Evolutionary conservation across 352 stramenopile genomes (phyloP), one percentile per base, ranked within the genome.

Genomic region (Blastocystis sp.): DNA sequence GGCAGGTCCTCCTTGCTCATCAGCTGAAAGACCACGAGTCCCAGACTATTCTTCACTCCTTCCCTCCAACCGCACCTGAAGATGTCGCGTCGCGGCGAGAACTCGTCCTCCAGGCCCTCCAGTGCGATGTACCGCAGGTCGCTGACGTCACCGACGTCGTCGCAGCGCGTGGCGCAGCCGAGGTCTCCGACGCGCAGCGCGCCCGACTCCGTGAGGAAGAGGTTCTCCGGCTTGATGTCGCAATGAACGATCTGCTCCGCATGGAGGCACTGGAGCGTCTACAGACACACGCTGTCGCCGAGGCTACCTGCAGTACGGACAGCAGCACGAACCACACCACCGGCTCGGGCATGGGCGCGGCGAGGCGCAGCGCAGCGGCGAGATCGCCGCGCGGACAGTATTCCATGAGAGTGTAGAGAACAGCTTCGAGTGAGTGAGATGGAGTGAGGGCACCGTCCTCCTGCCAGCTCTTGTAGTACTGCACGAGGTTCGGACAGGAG

Each of bases 161-260:
- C 40, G 45, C 65, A 28, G 61, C 66, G 74, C 21, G 74, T 48
- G 19, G 74, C 59, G 74, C 74, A 84, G 61, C 74, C 74, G 7
- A 84, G 40, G 53, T 84, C 74, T 7, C 74, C 74, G 17, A 84
- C 56, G 41, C 53, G 74, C 14, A 84, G 7, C 77, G 94, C 91
- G 21, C 92, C 91, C 0, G 91, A 89, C 59, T 92, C 94, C 87
- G 91, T 92, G 64, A 95, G 91, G 82, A 96, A 89, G 69, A 96
- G 77, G 88, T 96, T 96, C 82, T 96, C 93, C 0, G 93, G 93
- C 87, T 96, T 94, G 10, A 89, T 87, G 69, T 90, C 89, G 2
- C 88, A 70, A 52, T 90, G 92, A 66, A 95, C 93, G 23, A 96
- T 91, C 89, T 93, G 92, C 70, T 92, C 91, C 70, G 93, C 92